Evolutionary conservation across 192 early-diverging fungal species (phyloP).

Genomic region (Coemansia sp.): DNA sequence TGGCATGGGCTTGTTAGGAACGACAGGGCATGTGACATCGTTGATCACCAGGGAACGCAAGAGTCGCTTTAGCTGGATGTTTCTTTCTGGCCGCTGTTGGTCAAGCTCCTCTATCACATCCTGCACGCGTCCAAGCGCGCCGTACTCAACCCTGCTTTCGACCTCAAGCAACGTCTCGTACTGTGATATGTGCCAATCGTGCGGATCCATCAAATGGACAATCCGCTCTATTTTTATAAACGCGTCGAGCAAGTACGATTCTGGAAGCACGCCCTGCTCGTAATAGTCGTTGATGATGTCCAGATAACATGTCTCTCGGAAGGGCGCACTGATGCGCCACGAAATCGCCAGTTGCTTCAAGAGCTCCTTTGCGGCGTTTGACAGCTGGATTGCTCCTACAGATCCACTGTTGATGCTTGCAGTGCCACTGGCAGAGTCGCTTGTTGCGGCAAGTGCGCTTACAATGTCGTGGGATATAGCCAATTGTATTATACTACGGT

Average conservation of each 20-base stretch:
- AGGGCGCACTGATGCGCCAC: constrained; percentile 50
- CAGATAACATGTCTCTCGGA: constrained; percentile 49
- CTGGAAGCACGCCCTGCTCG: constrained; percentile 32
- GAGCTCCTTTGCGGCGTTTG: constrained; percentile 35
- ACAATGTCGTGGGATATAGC: constrained; percentile 47
- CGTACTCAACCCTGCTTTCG: constrained; percentile 41
- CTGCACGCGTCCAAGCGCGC: constrained; percentile 29
- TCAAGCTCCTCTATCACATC: constrained; percentile 45
- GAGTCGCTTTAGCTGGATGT: constrained; percentile 15
- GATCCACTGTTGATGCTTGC: constrained; percentile 2
- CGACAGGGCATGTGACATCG: constrained; percentile 38
- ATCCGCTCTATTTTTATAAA: constrained; percentile 51
- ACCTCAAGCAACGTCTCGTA: constrained; percentile 38
- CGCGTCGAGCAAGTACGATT: constrained; percentile 45
- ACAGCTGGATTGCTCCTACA: constrained; percentile 32
- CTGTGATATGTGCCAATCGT: constrained; percentile 45
- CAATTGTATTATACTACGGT: constrained; percentile 26
- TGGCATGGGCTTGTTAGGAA: constrained; percentile 47
- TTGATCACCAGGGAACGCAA: constrained; percentile 40
- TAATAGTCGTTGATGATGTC: constrained; percentile 41
- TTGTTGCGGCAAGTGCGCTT: not conserved
- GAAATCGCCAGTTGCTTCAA: constrained; percentile 45
- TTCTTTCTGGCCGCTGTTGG: constrained; percentile 23
- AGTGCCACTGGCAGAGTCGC: constrained; percentile 8
- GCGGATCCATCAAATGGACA: constrained; percentile 49